Evolutionary conservation across 495 filamentous ascomycete species (phyloP).

Genomic region (Aspergillus cristatus): DNA sequence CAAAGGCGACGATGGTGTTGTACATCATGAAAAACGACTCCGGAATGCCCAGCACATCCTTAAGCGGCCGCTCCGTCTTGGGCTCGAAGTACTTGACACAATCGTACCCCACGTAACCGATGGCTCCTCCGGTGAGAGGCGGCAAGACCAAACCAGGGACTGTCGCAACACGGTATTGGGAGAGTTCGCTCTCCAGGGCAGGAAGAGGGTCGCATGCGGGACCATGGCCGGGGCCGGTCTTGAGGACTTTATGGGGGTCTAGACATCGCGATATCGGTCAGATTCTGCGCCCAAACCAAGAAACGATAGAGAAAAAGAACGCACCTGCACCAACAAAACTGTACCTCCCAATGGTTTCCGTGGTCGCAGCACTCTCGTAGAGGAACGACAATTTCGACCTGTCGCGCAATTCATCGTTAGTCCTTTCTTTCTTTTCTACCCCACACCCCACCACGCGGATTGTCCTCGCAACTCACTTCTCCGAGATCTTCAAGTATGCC

Average conservation of each 20-base stretch:
- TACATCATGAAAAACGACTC: conserved; percentile 97
- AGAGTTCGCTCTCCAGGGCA: conserved; percentile 67
- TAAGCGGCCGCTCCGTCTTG: conserved; percentile 73
- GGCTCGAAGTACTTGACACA: conserved; percentile 97
- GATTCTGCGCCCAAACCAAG: conserved; percentile 1
- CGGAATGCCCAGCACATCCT: conserved; percentile 79
- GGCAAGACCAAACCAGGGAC: conserved; percentile 75
- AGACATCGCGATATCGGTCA: conserved; percentile 4
- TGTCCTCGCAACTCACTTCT: conserved; percentile 46
- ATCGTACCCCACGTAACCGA: conserved; percentile 96
- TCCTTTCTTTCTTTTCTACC: conserved; percentile 2
- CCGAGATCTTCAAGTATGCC: conserved; percentile 81
- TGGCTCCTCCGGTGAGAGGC: conserved; percentile 78
- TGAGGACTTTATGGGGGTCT: conserved; percentile 78
- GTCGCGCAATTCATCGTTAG: conserved; percentile 9
- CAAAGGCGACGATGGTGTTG: conserved; percentile 90
- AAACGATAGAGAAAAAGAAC: conserved; percentile 7
- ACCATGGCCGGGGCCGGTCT: conserved; percentile 82
- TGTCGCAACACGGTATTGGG: conserved; percentile 63
- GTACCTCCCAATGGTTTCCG: conserved; percentile 84
- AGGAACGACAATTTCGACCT: conserved; percentile 57
- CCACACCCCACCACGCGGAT: conserved; percentile 1
- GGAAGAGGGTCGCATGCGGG: conserved; percentile 74
- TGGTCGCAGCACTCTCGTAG: conserved; percentile 87
- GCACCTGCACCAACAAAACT: conserved; percentile 86